Evolutionary conservation across 1,139 yeast species (phyloP).

Genomic region (Arxiozyma slooffiae): DNA sequence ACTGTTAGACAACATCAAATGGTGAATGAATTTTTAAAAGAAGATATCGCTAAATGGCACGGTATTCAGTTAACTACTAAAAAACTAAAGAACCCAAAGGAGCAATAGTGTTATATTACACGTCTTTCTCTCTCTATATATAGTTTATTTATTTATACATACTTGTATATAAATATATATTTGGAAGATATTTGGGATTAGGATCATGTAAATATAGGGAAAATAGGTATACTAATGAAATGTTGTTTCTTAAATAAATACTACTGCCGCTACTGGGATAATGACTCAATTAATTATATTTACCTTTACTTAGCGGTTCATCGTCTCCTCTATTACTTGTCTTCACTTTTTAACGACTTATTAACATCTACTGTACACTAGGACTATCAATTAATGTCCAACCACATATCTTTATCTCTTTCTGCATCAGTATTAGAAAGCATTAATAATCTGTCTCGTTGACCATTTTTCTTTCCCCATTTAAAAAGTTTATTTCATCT

Average conservation of each 20-base stretch:
- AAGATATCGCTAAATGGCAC: slow-evolving; percentile 89
- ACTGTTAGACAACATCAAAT: slow-evolving; percentile 88
- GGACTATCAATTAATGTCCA: not conserved
- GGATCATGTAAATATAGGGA: not conserved
- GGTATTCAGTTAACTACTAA: slow-evolving; percentile 81
- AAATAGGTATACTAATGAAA: not conserved
- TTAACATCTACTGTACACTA: not conserved
- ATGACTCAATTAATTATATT: too few relatives aligned
- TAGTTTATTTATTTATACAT: too few relatives aligned
- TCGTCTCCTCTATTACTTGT: too few relatives aligned
- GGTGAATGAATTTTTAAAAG: slow-evolving; percentile 72
- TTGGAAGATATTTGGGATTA: not conserved
- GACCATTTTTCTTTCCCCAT: not conserved
- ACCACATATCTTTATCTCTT: too few relatives aligned
- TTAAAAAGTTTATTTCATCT: not conserved
- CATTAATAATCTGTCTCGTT: not conserved
- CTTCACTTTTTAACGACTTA: not conserved
- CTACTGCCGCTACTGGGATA: not conserved
- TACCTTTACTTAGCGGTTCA: too few relatives aligned
- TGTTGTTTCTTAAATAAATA: not conserved
- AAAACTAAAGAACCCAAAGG: slow-evolving; percentile 9
- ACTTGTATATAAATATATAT: too few relatives aligned
- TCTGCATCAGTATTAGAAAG: not conserved
- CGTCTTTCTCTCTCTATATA: not conserved
- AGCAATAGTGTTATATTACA: not conserved